Percentiles rank a stretch among this genome's conserved stretches.
These are phyloP conservation scores for Myxozyma sirexii DNA, from an alignment of 805 yeast species.

Conservation along the genomic window DNA sequence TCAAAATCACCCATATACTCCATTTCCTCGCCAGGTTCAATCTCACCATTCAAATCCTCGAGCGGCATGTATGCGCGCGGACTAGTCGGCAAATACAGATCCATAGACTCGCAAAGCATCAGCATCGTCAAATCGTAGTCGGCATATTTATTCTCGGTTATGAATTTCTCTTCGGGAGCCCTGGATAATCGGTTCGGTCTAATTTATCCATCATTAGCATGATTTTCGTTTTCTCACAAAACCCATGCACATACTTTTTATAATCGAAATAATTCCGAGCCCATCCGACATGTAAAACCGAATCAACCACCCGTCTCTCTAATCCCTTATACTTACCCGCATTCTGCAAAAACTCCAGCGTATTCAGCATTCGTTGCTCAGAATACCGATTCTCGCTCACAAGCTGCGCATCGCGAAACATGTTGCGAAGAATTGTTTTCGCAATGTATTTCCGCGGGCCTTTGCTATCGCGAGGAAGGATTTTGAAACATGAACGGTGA, in stretches of 20 bases:
- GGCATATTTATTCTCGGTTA: background rate
- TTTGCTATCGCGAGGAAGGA: background rate
- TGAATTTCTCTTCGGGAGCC: background rate
- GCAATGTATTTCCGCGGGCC: background rate
- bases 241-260: background rate
- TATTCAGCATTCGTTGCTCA: constrained; percentile 14
- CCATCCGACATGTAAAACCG: constrained; percentile 17
- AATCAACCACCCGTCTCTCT: constrained; percentile 9
- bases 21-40: background rate
- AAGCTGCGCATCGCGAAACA: constrained; percentile 5
- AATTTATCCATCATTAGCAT: too few species aligned
- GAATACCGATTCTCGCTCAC: background rate
- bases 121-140: constrained; percentile 20
- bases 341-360: constrained; percentile 7
- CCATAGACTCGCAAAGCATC: constrained; percentile 22
- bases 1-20: background rate
- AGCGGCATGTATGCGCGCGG: background rate
- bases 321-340: constrained; percentile 13
- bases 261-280: background rate
- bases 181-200: background rate
- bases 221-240: background rate
- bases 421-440: constrained; percentile 14
- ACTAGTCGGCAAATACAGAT: constrained; percentile 16
- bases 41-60: background rate
- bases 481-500: background rate